These are phyloP conservation scores for Tieghemiomyces parasiticus DNA, from an alignment of 192 early-diverging fungal species.

Conservation along the genomic window DNA sequence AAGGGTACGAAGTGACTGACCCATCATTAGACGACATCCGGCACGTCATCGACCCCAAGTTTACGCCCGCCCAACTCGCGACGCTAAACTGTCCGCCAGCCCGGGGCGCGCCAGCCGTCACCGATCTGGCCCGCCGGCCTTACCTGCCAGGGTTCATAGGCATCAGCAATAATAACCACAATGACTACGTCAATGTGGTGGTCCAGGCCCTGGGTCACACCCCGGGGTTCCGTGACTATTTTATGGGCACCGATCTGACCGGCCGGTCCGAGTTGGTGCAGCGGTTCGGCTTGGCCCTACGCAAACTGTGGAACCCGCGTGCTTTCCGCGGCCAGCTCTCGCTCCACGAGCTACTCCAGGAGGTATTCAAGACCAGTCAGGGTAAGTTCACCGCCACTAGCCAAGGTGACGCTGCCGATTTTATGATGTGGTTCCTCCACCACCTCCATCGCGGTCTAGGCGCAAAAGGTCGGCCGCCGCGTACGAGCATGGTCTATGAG, in stretches of 20 bases:
- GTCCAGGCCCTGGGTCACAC: constrained; percentile 81
- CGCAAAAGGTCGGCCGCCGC: constrained; percentile 55
- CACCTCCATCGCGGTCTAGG: constrained; percentile 72
- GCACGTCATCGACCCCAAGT: constrained; percentile 71
- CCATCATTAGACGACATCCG: constrained; percentile 85
- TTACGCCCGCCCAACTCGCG: constrained; percentile 46
- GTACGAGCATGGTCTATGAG: constrained; percentile 63
- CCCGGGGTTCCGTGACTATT: constrained; percentile 64
- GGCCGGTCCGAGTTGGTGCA: constrained; percentile 42
- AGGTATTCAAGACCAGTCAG: constrained; percentile 68
- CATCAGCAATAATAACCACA: constrained; percentile 86
- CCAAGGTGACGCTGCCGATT: constrained; percentile 74
- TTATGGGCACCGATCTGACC: constrained; percentile 48
- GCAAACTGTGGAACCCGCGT: constrained; percentile 84
- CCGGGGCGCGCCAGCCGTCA: constrained; percentile 18
- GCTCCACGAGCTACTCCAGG: constrained; percentile 92
- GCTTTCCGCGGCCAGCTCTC: constrained; percentile 91
- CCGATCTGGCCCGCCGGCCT: constrained; percentile 71
- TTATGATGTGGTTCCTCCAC: constrained; percentile 88
- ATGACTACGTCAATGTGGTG: constrained; percentile 88
- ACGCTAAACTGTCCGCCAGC: constrained; percentile 33
- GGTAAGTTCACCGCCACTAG: constrained; percentile 62
- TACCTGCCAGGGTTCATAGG: constrained; percentile 89
- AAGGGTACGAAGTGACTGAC: constrained; percentile 81
- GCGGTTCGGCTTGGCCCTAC: constrained; percentile 58